These are phyloP conservation scores for Phaeodactylum tricornutum DNA, from an alignment of 108 stramenopile species.

Conservation along the genomic window DNA sequence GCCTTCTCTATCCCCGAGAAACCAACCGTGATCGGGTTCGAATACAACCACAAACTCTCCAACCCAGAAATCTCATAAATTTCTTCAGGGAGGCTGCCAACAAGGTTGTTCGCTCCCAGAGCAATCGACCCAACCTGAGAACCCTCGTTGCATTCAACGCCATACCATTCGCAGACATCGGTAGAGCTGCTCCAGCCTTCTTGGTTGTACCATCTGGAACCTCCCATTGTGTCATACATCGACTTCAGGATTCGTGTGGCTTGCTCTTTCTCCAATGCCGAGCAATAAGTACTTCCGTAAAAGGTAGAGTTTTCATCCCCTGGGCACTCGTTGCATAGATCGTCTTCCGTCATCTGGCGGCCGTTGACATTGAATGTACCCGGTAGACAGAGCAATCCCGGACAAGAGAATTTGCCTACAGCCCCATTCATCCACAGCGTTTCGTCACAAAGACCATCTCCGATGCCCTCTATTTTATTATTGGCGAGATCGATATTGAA, in stretches of 20 bases:
- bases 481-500: slow-evolving; percentile 35
- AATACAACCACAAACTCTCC: slow-evolving; percentile 64
- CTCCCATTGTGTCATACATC: slow-evolving; percentile 49
- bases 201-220: slow-evolving; percentile 31
- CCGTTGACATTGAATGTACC: slow-evolving; percentile 51
- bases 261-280: slow-evolving; percentile 10
- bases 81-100: slow-evolving; percentile 59
- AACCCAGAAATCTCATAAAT: slow-evolving; percentile 61
- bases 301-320: slow-evolving; percentile 14
- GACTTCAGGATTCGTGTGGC: slow-evolving; percentile 27
- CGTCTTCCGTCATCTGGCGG: slow-evolving; percentile 31
- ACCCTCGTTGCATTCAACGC: slow-evolving; percentile 54
- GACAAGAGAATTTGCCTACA: slow-evolving; percentile 47
- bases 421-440: slow-evolving; percentile 37
- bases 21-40: slow-evolving; percentile 65
- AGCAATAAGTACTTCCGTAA: slow-evolving; percentile 29
- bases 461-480: slow-evolving; percentile 30
- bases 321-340: slow-evolving; percentile 36
- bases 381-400: slow-evolving; percentile 64
- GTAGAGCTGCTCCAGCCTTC: slow-evolving; percentile 57
- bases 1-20: slow-evolving; percentile 74
- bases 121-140: slow-evolving; percentile 46
- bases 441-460: slow-evolving; percentile 20
- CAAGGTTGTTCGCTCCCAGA: slow-evolving; percentile 65
- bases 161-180: slow-evolving; percentile 63